Conservation (phyloP, 805 yeast genomes). For the Candida ficus region DNA sequence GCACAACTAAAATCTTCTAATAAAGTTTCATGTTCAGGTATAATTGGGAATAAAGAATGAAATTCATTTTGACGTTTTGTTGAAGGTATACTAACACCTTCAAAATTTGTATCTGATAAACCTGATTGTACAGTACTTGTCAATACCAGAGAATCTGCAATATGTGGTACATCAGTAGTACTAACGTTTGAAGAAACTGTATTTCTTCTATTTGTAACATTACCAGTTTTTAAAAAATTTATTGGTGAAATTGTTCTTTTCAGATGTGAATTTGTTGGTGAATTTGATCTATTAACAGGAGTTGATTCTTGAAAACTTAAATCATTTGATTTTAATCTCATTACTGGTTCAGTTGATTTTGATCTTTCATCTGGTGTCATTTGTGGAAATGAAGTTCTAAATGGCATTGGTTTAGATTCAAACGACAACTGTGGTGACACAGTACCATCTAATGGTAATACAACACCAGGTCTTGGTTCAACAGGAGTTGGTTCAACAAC, state of each 20-base stretch:
- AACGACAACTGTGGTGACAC: not conserved
- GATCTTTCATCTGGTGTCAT: no score
- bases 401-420: not conserved
- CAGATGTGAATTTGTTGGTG: not conserved
- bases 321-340: not conserved
- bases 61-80: slow-evolving; percentile 67
- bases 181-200: not conserved
- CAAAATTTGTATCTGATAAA: not conserved
- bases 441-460: no score
- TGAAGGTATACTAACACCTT: not conserved
- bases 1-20: slow-evolving; percentile 91
- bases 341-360: no score
- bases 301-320: no score
- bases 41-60: slow-evolving; percentile 64
- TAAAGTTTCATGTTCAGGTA: slow-evolving; percentile 63
- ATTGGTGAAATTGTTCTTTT: not conserved
- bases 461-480: no score
- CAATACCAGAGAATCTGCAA: not conserved
- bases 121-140: not conserved
- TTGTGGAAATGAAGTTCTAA: no score
- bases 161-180: not conserved
- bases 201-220: not conserved
- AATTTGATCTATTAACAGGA: not conserved
- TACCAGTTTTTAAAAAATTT: not conserved
- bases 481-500: not conserved